A percentile compares a stretch with the other conserved stretches of the same genome.
Evolutionary conservation across 352 stramenopile species (phyloP).

Genomic region (Phytophthora podocarpi): DNA sequence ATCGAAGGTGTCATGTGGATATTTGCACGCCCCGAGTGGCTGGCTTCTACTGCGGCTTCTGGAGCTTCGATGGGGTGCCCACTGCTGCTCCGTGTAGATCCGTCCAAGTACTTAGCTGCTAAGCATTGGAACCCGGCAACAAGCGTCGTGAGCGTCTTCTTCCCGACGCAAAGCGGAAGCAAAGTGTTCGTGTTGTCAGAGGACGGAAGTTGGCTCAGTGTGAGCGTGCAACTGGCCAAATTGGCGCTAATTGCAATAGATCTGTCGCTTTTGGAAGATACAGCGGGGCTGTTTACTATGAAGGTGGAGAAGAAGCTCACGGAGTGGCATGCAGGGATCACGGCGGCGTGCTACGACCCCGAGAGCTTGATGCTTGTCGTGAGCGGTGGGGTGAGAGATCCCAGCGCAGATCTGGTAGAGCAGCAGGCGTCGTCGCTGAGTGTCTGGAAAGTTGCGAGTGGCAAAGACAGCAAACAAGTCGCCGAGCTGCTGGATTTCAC

Average conservation of each 20-base stretch:
- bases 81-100: slow-evolving; percentile 43
- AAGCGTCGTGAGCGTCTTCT: slow-evolving; percentile 48
- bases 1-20: slow-evolving; percentile 50
- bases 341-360: slow-evolving; percentile 46
- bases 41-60: slow-evolving; percentile 25
- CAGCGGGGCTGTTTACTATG: slow-evolving; percentile 40
- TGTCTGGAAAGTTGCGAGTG: slow-evolving; percentile 55
- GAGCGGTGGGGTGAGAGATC: slow-evolving; percentile 55
- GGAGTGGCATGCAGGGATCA: slow-evolving; percentile 68
- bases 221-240: slow-evolving; percentile 57
- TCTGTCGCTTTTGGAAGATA: slow-evolving; percentile 2
- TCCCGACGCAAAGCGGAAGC: slow-evolving; percentile 35
- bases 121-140: slow-evolving; percentile 51
- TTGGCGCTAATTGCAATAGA: slow-evolving; percentile 49
- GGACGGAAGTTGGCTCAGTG: slow-evolving; percentile 46
- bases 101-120: slow-evolving; percentile 33
- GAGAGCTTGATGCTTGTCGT: slow-evolving; percentile 52
- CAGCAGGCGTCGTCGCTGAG: slow-evolving; percentile 64
- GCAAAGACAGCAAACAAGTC: slow-evolving; percentile 41
- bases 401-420: slow-evolving; percentile 54
- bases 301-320: slow-evolving; percentile 46
- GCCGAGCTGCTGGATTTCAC: slow-evolving; percentile 71
- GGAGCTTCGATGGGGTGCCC: not conserved
- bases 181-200: slow-evolving; percentile 50
- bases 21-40: slow-evolving; percentile 44